Evolutionary conservation across 495 filamentous ascomycete species (phyloP).

Genomic region (Rhizodiscina lignyota): DNA sequence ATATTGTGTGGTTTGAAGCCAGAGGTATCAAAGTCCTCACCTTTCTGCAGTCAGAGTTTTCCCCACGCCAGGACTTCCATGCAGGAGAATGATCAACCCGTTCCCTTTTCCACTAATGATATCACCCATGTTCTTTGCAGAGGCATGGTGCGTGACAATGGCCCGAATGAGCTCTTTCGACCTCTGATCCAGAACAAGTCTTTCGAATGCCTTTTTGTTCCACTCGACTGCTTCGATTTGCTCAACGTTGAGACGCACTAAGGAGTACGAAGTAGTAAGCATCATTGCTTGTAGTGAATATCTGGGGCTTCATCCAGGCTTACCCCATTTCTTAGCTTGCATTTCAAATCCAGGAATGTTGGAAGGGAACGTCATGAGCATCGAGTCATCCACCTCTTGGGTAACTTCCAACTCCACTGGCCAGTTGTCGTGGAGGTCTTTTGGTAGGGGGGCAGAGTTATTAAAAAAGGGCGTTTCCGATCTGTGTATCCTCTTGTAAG

Average conservation of each 20-base stretch:
- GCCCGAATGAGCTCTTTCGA: conserved; percentile 11
- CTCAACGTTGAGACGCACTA: conserved; percentile 8
- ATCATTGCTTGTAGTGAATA: too few species aligned
- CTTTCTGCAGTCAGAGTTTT: conserved; percentile 5
- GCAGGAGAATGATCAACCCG: conserved; percentile 6
- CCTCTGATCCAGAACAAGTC: conserved; percentile 3
- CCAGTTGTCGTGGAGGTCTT: too few species aligned
- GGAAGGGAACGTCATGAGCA: too few species aligned
- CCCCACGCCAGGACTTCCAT: conserved; percentile 7
- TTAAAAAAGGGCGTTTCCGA: too few species aligned
- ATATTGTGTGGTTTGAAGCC: not conserved
- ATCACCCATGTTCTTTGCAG: conserved; percentile 5
- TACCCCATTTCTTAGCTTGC: too few species aligned
- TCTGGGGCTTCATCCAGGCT: too few species aligned
- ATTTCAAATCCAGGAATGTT: too few species aligned
- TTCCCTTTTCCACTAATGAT: conserved; percentile 8
- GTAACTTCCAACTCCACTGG: too few species aligned
- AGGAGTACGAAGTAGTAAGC: too few species aligned
- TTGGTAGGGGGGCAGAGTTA: too few species aligned
- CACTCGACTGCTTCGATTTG: conserved; percentile 2
- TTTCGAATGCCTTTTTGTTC: conserved; percentile 8
- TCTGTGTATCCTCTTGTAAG: too few species aligned
- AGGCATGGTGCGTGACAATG: conserved; percentile 4
- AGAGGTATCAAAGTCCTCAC: not conserved
- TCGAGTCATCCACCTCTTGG: too few species aligned